Conservation (phyloP, 2,329 filamentous ascomycete genomes). For the Onygenales sp. region DNA sequence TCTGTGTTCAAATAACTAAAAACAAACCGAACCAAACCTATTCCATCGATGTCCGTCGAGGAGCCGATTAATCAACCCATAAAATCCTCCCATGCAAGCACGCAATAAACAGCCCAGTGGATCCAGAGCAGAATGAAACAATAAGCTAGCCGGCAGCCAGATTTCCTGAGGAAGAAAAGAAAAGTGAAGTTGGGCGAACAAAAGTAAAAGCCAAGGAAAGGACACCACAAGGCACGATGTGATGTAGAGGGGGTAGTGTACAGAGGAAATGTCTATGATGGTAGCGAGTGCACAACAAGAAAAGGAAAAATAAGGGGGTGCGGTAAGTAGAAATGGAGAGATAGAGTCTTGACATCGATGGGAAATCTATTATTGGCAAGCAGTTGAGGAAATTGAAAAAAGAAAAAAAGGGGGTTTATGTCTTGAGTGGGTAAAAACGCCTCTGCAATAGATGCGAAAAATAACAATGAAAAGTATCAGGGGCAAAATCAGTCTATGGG, state of each 20-base stretch:
- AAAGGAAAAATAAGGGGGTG: background rate
- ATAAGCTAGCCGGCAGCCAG: background rate
- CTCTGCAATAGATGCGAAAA: background rate
- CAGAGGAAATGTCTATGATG: background rate
- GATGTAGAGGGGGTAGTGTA: background rate
- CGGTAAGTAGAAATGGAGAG: background rate
- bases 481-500: slow-evolving; percentile 6
- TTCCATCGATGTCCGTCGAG: too few relatives aligned
- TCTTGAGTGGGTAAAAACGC: slow-evolving; percentile 38
- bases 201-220: background rate
- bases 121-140: background rate
- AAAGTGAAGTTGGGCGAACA: background rate
- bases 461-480: slow-evolving; percentile 11
- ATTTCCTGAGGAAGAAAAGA: slow-evolving; percentile 3
- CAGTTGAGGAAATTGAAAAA: background rate
- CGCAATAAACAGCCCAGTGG: background rate
- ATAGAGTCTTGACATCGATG: background rate
- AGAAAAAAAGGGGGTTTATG: slow-evolving; percentile 40
- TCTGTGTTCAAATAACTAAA: too few relatives aligned
- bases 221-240: background rate
- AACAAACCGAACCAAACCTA: too few relatives aligned
- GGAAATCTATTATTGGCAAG: background rate
- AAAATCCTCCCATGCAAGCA: background rate
- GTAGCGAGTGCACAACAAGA: slow-evolving; percentile 1
- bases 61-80: too few relatives aligned